Percentiles rank a stretch among this genome's conserved stretches.
These are phyloP conservation scores for Apophysomyces ossiformis DNA, from an alignment of 371 early-diverging fungal genomes.

Conservation along the genomic window DNA sequence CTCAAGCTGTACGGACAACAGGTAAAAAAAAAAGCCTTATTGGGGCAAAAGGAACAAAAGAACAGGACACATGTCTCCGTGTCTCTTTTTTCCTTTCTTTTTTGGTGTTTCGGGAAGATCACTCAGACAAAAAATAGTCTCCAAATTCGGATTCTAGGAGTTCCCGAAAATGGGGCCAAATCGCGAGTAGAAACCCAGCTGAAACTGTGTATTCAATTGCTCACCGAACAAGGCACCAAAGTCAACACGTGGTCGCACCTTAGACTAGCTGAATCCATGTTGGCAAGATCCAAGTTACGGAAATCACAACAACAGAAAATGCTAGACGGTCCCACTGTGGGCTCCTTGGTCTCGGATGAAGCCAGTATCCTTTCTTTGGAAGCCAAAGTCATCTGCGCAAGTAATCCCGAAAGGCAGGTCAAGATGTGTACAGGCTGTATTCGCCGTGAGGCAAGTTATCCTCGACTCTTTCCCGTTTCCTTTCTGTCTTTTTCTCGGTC, in stretches of 20 bases:
- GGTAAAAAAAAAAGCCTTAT: neutral
- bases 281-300: constrained; percentile 64
- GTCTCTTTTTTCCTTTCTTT: neutral
- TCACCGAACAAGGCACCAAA: constrained; percentile 64
- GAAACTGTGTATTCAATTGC: constrained; percentile 77
- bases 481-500: neutral
- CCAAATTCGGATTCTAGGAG: constrained; percentile 69
- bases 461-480: neutral
- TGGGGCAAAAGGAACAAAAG: neutral
- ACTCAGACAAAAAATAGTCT: constrained; percentile 18
- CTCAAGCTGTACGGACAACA: neutral
- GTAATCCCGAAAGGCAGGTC: constrained; percentile 73
- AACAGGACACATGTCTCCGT: neutral
- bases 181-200: constrained; percentile 89
- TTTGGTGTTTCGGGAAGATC: neutral
- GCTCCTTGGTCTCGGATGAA: constrained; percentile 27
- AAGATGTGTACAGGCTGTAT: constrained; percentile 84
- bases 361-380: constrained; percentile 65
- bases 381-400: constrained; percentile 83
- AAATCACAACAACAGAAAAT: constrained; percentile 17
- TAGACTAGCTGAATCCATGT: constrained; percentile 69
- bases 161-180: constrained; percentile 76
- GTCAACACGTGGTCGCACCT: constrained; percentile 74
- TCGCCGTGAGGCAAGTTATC: constrained; percentile 68
- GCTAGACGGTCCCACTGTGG: constrained; percentile 18